phyloP scores from a whole-genome alignment of 2,329 filamentous ascomycete genomes.

The Phyllosticta capitalensis region DNA sequence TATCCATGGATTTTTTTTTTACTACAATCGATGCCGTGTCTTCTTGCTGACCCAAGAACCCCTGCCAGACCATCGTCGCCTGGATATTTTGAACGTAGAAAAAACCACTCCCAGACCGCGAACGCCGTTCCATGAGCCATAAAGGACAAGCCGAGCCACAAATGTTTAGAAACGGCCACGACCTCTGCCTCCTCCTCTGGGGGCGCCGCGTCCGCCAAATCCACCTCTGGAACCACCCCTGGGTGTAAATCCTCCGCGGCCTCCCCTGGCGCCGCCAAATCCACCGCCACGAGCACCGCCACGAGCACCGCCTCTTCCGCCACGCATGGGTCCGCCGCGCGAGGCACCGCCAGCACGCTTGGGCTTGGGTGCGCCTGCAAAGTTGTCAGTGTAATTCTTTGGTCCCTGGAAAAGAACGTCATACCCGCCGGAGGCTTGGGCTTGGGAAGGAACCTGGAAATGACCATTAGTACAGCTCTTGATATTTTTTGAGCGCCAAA shows the following conservation, averaged over 20 bases:
- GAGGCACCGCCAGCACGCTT: slow-evolving; percentile 57
- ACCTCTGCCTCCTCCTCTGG: slow-evolving; percentile 16
- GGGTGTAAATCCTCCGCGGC: slow-evolving; percentile 32
- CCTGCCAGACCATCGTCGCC: slow-evolving; percentile 6
- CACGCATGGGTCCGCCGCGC: slow-evolving; percentile 35
- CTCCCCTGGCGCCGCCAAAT: slow-evolving; percentile 20
- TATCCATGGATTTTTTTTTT: background rate
- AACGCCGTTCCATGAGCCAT: slow-evolving; percentile 15
- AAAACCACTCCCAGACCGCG: slow-evolving; percentile 10
- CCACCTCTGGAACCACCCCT: slow-evolving; percentile 42
- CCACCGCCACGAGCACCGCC: slow-evolving; percentile 43
- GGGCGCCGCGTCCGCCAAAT: slow-evolving; percentile 34
- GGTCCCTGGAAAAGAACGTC: slow-evolving; percentile 8
- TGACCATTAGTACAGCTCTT: background rate
- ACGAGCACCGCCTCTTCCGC: slow-evolving; percentile 38
- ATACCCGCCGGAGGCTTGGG: slow-evolving; percentile 60
- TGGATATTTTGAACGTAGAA: slow-evolving; percentile 10
- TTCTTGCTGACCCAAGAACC: background rate
- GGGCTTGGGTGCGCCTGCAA: slow-evolving; percentile 55
- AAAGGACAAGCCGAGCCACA: slow-evolving; percentile 16
- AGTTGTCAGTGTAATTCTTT: slow-evolving; percentile 14
- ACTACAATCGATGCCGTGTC: background rate
- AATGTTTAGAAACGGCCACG: slow-evolving; percentile 15
- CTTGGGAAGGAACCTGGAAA: slow-evolving; percentile 72
- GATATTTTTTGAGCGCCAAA: background rate